These are phyloP conservation scores for Pseudogymnoascus sp. DNA, from an alignment of 2,329 filamentous ascomycete genomes.

Conservation along the genomic window DNA sequence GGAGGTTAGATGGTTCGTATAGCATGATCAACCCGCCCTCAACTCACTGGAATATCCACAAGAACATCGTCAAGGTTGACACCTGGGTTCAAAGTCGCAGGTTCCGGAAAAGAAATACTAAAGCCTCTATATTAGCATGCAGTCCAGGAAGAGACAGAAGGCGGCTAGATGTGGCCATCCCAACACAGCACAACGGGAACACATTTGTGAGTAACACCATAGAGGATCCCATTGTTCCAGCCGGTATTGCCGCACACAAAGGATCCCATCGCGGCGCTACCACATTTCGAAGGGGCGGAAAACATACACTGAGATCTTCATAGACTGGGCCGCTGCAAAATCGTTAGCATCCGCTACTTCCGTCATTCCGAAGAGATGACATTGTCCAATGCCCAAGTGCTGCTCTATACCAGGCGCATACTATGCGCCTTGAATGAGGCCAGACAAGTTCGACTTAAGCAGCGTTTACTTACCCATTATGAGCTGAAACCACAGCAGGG, in stretches of 20 bases:
- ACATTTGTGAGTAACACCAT: background rate
- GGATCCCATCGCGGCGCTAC: background rate
- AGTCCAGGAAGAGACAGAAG: background rate
- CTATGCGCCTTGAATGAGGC: background rate
- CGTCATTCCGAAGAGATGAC: background rate
- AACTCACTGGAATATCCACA: background rate
- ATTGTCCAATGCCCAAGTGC: background rate
- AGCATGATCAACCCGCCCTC: background rate
- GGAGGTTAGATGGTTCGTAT: background rate
- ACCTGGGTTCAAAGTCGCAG: background rate
- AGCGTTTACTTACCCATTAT: constrained; percentile 8
- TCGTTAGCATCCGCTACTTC: background rate
- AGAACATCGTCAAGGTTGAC: background rate
- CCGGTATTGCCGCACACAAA: background rate
- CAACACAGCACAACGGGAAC: background rate
- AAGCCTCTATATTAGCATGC: background rate
- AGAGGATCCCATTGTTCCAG: background rate
- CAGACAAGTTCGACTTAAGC: background rate
- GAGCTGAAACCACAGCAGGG: background rate
- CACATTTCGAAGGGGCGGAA: constrained; percentile 33
- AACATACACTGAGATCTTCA: constrained; percentile 27
- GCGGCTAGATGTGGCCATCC: background rate
- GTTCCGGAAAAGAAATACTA: background rate
- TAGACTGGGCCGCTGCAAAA: constrained; percentile 1
- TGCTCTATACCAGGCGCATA: background rate